Conservation (phyloP, 177 flowering plant genomes). For the Tripterygium wilfordii region DNA sequence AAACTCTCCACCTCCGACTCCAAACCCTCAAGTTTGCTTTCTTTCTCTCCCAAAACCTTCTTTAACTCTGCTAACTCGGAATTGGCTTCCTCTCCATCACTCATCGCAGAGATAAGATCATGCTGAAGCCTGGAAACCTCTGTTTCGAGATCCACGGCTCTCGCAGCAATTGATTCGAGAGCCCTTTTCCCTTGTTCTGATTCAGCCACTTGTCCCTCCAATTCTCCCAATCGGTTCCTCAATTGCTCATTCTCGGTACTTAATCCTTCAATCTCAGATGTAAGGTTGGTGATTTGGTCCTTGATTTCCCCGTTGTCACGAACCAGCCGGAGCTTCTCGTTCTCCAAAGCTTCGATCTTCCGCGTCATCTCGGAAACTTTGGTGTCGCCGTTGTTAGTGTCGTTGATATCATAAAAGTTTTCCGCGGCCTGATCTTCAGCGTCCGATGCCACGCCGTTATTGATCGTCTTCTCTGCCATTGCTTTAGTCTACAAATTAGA, state of each 20-base stretch:
- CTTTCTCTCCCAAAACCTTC: not conserved
- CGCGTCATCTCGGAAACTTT: constrained; percentile 19
- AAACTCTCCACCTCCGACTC: constrained; percentile 13
- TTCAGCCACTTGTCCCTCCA: constrained; percentile 23
- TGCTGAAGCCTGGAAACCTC: constrained; percentile 62
- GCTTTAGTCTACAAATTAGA: constrained; percentile 5
- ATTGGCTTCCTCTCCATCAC: constrained; percentile 33
- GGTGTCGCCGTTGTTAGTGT: constrained; percentile 12
- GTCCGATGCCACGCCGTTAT: constrained; percentile 17
- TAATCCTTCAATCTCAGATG: constrained; percentile 34
- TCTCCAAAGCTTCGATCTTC: constrained; percentile 34
- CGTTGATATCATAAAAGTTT: constrained; percentile 17
- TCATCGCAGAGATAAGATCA: constrained; percentile 44
- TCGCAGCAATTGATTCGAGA: constrained; percentile 31
- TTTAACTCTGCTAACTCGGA: constrained; percentile 17
- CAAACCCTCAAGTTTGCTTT: not conserved
- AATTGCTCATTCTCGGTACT: constrained; percentile 10
- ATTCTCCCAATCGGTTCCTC: constrained; percentile 10
- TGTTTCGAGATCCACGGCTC: constrained; percentile 56
- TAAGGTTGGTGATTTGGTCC: constrained; percentile 23
- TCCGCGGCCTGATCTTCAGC: constrained; percentile 21
- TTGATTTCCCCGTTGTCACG: constrained; percentile 26
- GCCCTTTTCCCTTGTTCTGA: constrained; percentile 30
- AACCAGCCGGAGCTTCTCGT: constrained; percentile 26
- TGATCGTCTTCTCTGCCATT: constrained; percentile 31